A percentile compares a stretch with the other conserved stretches of the same genome.
Conservation (phyloP, 179 eudicot species). For the Camellia oleifera region DNA sequence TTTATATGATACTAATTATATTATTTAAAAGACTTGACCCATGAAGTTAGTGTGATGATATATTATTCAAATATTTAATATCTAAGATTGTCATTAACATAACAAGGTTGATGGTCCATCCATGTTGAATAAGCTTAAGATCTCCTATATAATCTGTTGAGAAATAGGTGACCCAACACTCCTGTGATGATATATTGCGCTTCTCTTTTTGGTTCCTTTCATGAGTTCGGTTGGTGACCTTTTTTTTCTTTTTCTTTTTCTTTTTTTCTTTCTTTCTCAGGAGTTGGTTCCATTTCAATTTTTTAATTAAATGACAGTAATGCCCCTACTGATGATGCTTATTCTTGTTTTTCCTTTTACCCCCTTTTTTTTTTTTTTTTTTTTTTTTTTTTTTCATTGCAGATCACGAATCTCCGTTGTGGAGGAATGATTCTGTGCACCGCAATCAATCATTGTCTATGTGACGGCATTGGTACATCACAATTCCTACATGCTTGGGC, state of each 20-base stretch:
- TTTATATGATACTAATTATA: too few species aligned
- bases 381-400: not conserved
- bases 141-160: too few species aligned
- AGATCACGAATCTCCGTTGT: conserved; percentile 74
- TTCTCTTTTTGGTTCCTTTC: not conserved
- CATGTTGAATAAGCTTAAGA: too few species aligned
- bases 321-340: not conserved
- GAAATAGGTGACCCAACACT: too few species aligned
- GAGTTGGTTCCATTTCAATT: not conserved
- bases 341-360: not conserved
- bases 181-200: not conserved
- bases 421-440: conserved; percentile 87
- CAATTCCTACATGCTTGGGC: conserved; percentile 91
- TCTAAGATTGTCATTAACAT: too few species aligned
- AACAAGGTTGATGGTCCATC: too few species aligned
- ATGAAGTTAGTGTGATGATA: too few species aligned
- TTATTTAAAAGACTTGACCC: too few species aligned
- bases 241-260: too few species aligned
- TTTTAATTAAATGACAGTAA: not conserved
- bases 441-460: conserved; percentile 75
- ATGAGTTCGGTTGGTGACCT: not conserved
- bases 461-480: conserved; percentile 89
- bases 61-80: too few species aligned
- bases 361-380: not conserved
- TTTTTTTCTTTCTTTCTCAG: not conserved